Evolutionary conservation across 139 green algal species (phyloP).

Genomic region (Desmodesmus armatus): DNA sequence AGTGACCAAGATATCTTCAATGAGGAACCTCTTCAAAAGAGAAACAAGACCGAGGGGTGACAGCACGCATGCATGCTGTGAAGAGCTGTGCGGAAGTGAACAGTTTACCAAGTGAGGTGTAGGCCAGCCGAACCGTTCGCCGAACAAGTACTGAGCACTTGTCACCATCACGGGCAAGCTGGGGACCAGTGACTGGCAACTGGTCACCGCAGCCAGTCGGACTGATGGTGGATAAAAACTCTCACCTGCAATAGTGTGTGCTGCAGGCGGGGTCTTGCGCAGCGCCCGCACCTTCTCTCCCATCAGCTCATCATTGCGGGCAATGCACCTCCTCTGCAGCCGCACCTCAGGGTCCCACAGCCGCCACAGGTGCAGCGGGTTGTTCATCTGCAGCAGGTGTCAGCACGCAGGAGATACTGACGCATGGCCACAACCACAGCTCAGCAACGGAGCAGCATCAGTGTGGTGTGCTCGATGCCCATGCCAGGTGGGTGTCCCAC

Average conservation of each 20-base stretch:
- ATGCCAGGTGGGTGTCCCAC: too few species aligned
- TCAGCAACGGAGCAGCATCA: too few species aligned
- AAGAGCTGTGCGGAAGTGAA: background rate
- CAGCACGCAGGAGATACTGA: too few species aligned
- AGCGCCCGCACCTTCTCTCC: background rate
- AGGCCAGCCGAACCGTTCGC: background rate
- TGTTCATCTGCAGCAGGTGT: slow-evolving; percentile 45
- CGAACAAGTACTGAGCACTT: background rate
- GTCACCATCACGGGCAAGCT: too few species aligned
- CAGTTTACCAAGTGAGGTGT: background rate
- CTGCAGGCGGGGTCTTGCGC: background rate
- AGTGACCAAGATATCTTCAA: too few species aligned
- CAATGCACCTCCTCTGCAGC: slow-evolving; percentile 1
- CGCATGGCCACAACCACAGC: too few species aligned
- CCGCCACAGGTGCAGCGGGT: slow-evolving; percentile 29
- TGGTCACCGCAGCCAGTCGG: background rate
- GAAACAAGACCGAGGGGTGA: background rate
- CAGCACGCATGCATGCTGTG: background rate
- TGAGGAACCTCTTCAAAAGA: too few species aligned
- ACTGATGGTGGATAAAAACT: background rate
- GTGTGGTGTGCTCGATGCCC: too few species aligned
- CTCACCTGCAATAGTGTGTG: slow-evolving; percentile 26
- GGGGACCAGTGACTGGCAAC: background rate
- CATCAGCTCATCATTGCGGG: slow-evolving; percentile 14
- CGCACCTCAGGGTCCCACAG: slow-evolving; percentile 35